Base-by-base conservation (phyloP, 1,139 yeast genomes). In the Saccharomyces hybrid region DNA sequence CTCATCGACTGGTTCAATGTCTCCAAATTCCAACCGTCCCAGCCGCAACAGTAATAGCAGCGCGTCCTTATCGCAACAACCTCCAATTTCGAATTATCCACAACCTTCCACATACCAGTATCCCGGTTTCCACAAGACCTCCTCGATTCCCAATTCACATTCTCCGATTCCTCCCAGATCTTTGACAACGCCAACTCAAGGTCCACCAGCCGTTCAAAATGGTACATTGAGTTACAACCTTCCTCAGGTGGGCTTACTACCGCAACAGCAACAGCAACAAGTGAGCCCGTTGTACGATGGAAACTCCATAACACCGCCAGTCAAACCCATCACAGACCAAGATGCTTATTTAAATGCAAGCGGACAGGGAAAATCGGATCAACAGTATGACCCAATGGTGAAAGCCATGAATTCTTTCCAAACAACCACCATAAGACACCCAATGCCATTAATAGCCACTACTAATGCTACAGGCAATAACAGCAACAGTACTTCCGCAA, bases 391-490 rank as follows among this genome's bases (percentile, higher is more conserved):
- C 49, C 41, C 59, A 53, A 51, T 61, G 51, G 48, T 56, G 52
- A 46, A 61, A 48, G 55, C 58, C 28, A 44, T 51, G 54, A 52
- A 53, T 34, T 46, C 60, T 58, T 51, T 63, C 54, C 47, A 59
- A 42, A 27, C 60, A 50, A 49, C 64, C 46, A 51, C 60, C 28
- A 53, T 59, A 44, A 54, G 57, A 27, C 13, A 58, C 55, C 34
- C 59, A 47, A 38, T 59, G 50, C 50, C 62, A 48, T 46, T 57
- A 53, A 47, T 62, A 51, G 57, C 58, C 56, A 29, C 62, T 52
- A 46, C 60, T 55, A 48, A 47, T 31, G 16, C 58, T 50, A 46
- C 42, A 46, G 14, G 28, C 13, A 31, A 31, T 11, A 31, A 31
- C 13, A 31, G 34, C 13, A 31, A 31, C 34, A 19, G 19, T 19